Evolutionary conservation across 1,284 basidiomycete genomes (phyloP), one percentile per base, ranked within the genome.

Genomic region (Sporisorium sorghi): DNA sequence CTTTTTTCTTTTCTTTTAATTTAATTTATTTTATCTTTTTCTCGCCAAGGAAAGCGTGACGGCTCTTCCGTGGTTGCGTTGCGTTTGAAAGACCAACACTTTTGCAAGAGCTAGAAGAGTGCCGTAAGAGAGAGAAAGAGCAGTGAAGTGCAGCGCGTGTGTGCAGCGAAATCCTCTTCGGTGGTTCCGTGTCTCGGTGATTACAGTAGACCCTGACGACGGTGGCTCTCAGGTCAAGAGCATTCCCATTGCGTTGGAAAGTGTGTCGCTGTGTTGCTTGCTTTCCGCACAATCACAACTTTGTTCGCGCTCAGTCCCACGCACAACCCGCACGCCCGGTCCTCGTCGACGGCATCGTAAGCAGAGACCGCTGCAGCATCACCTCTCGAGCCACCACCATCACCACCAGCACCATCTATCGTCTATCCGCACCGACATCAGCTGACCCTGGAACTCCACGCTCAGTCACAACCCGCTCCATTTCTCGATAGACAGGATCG

Each of bases 11-110:
- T 12, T 2, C 37, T 60, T 52, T 30, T 30, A n/a, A n/a, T n/a
- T n/a, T n/a, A n/a, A n/a, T n/a, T 52, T 37, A n/a, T 46, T n/a
- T 21, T 30, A 3, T 30, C 17, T 14, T 46, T 47, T 23, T 17
- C 15, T 14, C 4, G 33, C 33, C 33, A 37, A 37, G 35, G 17
- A 8, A n/a, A 17, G 35, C 15, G 14, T 26, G 23, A 15, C 43
- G 43, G 24, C 28, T 46, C 26, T 46, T 46, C 33, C 53, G 23
- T 21, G n/a, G n/a, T n/a, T n/a, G n/a, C n/a, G n/a, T n/a, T n/a
- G n/a, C n/a, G n/a, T n/a, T 30, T 49, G 59, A 61, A 54, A 60
- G 51, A 28, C 15, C 26, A 30, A 32, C 46, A 32, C 26, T 28
- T 51, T 39, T 26, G 23, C 37, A 26, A 28, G n/a, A 23, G 37